These are phyloP conservation scores for Dictyostelium brefeldianum DNA, from an alignment of 78 protist genomes.

Conservation along the genomic window DNA sequence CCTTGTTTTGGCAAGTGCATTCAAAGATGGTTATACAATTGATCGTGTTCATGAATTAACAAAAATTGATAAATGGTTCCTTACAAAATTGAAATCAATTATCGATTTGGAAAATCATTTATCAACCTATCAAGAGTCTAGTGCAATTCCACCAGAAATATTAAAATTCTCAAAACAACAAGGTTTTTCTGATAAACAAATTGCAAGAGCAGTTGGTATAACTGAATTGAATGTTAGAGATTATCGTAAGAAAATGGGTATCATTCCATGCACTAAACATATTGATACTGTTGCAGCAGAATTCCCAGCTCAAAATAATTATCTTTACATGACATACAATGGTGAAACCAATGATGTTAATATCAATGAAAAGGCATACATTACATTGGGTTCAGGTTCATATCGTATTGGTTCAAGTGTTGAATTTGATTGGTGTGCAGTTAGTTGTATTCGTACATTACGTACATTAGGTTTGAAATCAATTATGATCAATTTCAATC, in stretches of 20 bases:
- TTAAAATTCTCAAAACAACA: slow-evolving; percentile 89
- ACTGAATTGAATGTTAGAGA: slow-evolving; percentile 88
- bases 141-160: slow-evolving; percentile 30
- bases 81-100: slow-evolving; percentile 90
- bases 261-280: slow-evolving; percentile 96
- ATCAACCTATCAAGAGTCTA: not conserved
- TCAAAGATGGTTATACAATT: slow-evolving; percentile 88
- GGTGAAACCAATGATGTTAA: slow-evolving; percentile 90
- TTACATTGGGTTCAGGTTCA: slow-evolving; percentile 96
- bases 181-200: slow-evolving; percentile 94
- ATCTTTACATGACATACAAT: slow-evolving; percentile 97
- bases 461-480: slow-evolving; percentile 89
- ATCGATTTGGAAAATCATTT: slow-evolving; percentile 68
- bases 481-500: slow-evolving; percentile 98
- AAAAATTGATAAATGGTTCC: slow-evolving; percentile 96
- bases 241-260: slow-evolving; percentile 40
- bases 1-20: slow-evolving; percentile 90
- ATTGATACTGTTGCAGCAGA: slow-evolving; percentile 98
- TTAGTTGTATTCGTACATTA: slow-evolving; percentile 90
- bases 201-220: slow-evolving; percentile 72
- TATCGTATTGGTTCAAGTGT: slow-evolving; percentile 96
- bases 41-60: slow-evolving; percentile 91
- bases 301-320: slow-evolving; percentile 97
- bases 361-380: slow-evolving; percentile 68
- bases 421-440: slow-evolving; percentile 94